A percentile compares a stretch with the other conserved stretches of the same genome.
phyloP scores from a whole-genome alignment of 768 basidiomycete species.

The Amyloporia xantha region DNA sequence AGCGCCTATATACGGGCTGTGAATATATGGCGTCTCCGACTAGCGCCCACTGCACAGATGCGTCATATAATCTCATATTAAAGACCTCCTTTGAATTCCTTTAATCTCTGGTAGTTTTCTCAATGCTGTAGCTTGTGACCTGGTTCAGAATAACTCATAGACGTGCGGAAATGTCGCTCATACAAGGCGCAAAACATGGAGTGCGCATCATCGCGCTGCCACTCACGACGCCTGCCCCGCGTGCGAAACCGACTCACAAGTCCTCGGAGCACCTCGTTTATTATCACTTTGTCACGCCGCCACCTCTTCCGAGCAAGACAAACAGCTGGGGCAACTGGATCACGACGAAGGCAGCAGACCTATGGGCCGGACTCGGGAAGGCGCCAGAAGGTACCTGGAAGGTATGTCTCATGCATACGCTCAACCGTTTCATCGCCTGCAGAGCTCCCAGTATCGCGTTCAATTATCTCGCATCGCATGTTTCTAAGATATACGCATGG shows the following conservation, averaged over 20 bases:
- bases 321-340: slow-evolving; percentile 41
- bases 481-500: no score
- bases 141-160: no score
- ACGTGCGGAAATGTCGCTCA: slow-evolving; percentile 6
- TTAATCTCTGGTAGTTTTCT: no score
- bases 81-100: no score
- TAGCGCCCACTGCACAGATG: no score
- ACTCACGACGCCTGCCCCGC: slow-evolving; percentile 23
- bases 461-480: slow-evolving; percentile 1
- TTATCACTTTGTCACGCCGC: slow-evolving; percentile 33
- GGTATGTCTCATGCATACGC: slow-evolving; percentile 50
- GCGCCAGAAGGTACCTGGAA: slow-evolving; percentile 64
- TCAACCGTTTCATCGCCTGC: no score
- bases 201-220: slow-evolving; percentile 47
- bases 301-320: slow-evolving; percentile 20
- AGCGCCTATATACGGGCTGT: no score
- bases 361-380: slow-evolving; percentile 67
- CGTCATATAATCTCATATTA: no score
- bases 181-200: slow-evolving; percentile 17
- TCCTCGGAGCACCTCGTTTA: slow-evolving; percentile 28
- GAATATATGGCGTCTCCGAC: no score
- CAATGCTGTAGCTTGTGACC: no score
- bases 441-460: slow-evolving; percentile 4
- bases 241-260: slow-evolving; percentile 7
- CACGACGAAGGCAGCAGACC: slow-evolving; percentile 42